Percentiles rank a stretch among this genome's conserved stretches.
phyloP scores from a whole-genome alignment of 2,329 filamentous ascomycete genomes.

The Lecanicillium sp. region DNA sequence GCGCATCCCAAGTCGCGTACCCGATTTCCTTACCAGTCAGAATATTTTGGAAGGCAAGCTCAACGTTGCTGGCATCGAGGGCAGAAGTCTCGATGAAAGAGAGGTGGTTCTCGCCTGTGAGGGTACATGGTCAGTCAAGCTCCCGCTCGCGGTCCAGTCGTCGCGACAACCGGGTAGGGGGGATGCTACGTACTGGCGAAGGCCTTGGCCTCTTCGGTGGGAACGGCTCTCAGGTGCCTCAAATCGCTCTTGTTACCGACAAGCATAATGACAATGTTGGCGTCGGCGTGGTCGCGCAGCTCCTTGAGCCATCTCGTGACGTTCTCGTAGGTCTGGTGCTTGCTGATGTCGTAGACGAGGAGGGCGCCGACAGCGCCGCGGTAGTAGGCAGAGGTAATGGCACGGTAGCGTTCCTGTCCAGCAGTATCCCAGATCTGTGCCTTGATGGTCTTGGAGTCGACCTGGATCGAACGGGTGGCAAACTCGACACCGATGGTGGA shows the following conservation, averaged over 20 bases:
- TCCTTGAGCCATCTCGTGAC: conserved; percentile 99
- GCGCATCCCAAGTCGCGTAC: too few relatives aligned
- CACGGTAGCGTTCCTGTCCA: conserved; percentile 96
- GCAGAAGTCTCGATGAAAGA: conserved; percentile 99
- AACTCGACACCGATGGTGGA: conserved; percentile 99
- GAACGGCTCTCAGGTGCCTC: conserved; percentile 92
- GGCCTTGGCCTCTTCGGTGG: conserved; percentile 94
- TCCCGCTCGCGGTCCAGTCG: not conserved
- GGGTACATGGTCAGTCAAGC: conserved; percentile 9
- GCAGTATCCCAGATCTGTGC: conserved; percentile 99
- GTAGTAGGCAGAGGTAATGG: conserved; percentile 99
- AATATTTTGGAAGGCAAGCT: conserved; percentile 99
- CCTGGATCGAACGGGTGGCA: conserved; percentile 95
- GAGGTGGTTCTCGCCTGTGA: conserved; percentile 85
- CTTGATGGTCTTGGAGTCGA: conserved; percentile 99
- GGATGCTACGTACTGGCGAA: conserved; percentile 70
- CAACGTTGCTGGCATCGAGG: conserved; percentile 96
- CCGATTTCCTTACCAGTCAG: conserved; percentile 91
- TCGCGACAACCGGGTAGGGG: too few relatives aligned
- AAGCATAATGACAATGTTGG: conserved; percentile 99
- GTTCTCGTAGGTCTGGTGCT: conserved; percentile 98
- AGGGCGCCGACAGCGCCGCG: conserved; percentile 94
- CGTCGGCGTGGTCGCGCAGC: conserved; percentile 93
- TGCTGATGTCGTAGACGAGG: conserved; percentile 99
- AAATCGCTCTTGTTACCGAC: conserved; percentile 99